Evolutionary conservation across 2,329 filamentous ascomycete genomes (phyloP).

Genomic region (Shiraia bambusicola): DNA sequence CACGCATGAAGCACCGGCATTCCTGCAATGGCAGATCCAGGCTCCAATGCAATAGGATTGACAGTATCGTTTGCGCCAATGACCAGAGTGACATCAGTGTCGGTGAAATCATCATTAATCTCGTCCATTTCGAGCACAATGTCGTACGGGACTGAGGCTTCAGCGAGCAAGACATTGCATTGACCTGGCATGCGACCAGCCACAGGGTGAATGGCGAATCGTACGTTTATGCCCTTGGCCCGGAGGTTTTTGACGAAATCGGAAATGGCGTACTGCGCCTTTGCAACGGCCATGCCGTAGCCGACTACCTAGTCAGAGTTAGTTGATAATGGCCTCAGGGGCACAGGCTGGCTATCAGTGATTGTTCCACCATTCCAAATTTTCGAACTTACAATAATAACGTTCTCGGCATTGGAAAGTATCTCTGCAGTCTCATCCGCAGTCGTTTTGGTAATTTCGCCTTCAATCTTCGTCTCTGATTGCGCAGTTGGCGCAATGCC

Average conservation of each 20-base stretch:
- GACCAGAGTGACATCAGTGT: slow-evolving; percentile 83
- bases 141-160: slow-evolving; percentile 86
- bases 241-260: slow-evolving; percentile 76
- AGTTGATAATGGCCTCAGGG: background rate
- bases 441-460: slow-evolving; percentile 73
- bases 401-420: slow-evolving; percentile 73
- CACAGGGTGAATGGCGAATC: slow-evolving; percentile 88
- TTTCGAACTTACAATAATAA: slow-evolving; percentile 65
- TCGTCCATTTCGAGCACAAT: slow-evolving; percentile 95
- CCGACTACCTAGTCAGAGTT: slow-evolving; percentile 61
- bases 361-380: too few relatives aligned
- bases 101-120: slow-evolving; percentile 87
- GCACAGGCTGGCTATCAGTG: background rate
- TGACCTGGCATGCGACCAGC: slow-evolving; percentile 91
- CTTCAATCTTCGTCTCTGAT: slow-evolving; percentile 73
- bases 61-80: slow-evolving; percentile 93
- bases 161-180: slow-evolving; percentile 86
- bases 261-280: slow-evolving; percentile 87
- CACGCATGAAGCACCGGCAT: slow-evolving; percentile 92
- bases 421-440: slow-evolving; percentile 80
- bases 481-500: slow-evolving; percentile 68
- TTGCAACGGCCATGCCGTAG: slow-evolving; percentile 92
- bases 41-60: slow-evolving; percentile 84
- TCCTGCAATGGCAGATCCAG: slow-evolving; percentile 79
- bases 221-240: slow-evolving; percentile 74